These are phyloP conservation scores for Cystobasidium onofrii DNA, from an alignment of 768 basidiomycete species.

Conservation along the genomic window DNA sequence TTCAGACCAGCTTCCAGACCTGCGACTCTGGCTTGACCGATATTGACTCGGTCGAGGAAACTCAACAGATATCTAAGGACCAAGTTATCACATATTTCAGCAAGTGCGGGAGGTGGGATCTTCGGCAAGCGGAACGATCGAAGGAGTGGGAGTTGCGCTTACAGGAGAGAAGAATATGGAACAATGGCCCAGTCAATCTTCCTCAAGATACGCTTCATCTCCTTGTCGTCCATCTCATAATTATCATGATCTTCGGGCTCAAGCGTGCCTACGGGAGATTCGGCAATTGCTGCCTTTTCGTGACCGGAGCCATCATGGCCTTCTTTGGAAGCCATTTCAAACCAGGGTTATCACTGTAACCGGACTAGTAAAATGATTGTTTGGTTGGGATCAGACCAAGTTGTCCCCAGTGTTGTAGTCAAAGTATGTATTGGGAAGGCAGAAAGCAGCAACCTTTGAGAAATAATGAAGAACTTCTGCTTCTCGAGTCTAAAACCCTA, in stretches of 20 bases:
- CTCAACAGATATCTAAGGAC: neutral
- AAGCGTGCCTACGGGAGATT: neutral
- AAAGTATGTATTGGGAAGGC: too few relatives aligned
- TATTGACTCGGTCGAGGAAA: conserved; percentile 16
- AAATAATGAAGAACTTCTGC: too few relatives aligned
- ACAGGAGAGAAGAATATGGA: conserved; percentile 13
- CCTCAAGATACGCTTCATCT: conserved; percentile 8
- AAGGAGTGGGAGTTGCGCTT: neutral
- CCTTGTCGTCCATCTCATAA: conserved; percentile 21
- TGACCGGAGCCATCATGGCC: neutral
- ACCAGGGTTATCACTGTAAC: too few relatives aligned
- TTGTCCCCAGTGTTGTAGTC: too few relatives aligned
- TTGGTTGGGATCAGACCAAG: too few relatives aligned
- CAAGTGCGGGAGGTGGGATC: too few relatives aligned
- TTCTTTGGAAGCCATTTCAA: too few relatives aligned
- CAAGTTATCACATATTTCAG: too few relatives aligned
- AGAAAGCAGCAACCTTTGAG: too few relatives aligned
- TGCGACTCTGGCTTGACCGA: neutral
- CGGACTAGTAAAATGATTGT: too few relatives aligned
- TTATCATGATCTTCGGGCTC: conserved; percentile 3
- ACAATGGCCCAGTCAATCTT: conserved; percentile 16
- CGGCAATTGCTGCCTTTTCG: conserved; percentile 3
- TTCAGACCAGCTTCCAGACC: neutral
- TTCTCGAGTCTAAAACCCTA: too few relatives aligned
- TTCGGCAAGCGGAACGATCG: too few relatives aligned